Conservation (phyloP, 768 basidiomycete genomes). For the Collybiopsis luxurians region DNA sequence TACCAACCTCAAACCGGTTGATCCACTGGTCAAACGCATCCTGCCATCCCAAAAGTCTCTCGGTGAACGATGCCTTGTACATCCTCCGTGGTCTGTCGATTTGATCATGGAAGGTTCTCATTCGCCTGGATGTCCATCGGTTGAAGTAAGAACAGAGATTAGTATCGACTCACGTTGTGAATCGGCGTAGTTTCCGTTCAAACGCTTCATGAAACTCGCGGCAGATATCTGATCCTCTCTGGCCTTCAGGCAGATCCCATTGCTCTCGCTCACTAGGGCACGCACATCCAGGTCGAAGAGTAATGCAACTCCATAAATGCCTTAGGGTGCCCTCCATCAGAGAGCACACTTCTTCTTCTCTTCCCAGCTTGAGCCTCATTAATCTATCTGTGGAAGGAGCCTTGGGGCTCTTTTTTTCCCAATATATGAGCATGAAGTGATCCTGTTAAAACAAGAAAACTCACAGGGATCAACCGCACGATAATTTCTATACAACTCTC, state of each 20-base stretch:
- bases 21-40: constrained; percentile 6
- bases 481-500: constrained; percentile 5
- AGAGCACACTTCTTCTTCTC: not conserved
- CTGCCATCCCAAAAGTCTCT: constrained; percentile 5
- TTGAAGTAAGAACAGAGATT: not conserved
- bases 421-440: not conserved
- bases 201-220: constrained; percentile 6
- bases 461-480: constrained; percentile 1
- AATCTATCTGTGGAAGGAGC: not conserved
- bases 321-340: not conserved
- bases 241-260: not conserved
- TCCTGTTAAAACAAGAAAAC: not conserved
- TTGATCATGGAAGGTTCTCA: not conserved
- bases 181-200: constrained; percentile 1
- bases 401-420: not conserved
- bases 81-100: constrained; percentile 1
- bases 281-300: constrained; percentile 2
- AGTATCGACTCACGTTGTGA: not conserved
- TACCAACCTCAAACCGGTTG: not conserved
- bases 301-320: constrained; percentile 1
- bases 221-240: constrained; percentile 1
- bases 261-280: not conserved
- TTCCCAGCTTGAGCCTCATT: not conserved
- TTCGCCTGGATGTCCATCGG: not conserved
- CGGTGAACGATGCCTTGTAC: not conserved